phyloP scores from a whole-genome alignment of 805 yeast species.

The Yarrowia osloensis region DNA sequence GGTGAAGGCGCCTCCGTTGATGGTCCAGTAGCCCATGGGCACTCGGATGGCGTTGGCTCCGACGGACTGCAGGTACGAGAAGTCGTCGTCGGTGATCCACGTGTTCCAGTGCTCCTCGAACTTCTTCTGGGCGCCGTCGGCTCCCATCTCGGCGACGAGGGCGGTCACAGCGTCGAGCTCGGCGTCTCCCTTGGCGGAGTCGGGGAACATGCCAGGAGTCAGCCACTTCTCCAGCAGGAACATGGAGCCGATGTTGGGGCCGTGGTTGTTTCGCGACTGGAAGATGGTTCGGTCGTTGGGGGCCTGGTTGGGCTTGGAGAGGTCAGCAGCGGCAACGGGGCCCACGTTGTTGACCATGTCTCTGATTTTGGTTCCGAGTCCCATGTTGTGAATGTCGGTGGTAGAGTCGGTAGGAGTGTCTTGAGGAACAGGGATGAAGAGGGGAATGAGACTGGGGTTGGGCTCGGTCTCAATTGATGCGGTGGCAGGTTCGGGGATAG shows the following conservation, averaged over 20 bases:
- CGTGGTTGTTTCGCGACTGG: constrained; percentile 56
- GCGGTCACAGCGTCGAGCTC: constrained; percentile 74
- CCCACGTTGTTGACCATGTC: constrained; percentile 24
- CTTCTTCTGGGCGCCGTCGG: constrained; percentile 53
- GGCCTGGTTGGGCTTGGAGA: constrained; percentile 36
- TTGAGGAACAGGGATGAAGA: background rate
- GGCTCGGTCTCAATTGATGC: constrained; percentile 27
- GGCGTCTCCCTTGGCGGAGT: constrained; percentile 52
- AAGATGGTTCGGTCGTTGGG: constrained; percentile 43
- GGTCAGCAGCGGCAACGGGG: constrained; percentile 29
- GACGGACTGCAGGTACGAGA: constrained; percentile 67
- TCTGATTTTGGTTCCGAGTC: constrained; percentile 11
- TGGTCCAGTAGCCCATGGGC: constrained; percentile 91
- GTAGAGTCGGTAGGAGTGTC: background rate
- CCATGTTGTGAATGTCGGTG: constrained; percentile 1
- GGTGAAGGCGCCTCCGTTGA: constrained; percentile 62
- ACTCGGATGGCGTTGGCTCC: constrained; percentile 81
- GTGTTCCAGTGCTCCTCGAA: constrained; percentile 64
- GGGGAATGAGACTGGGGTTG: constrained; percentile 15
- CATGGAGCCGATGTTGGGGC: constrained; percentile 82
- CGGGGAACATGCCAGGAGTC: constrained; percentile 51
- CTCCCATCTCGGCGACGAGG: constrained; percentile 52
- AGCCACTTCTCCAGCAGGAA: constrained; percentile 79
- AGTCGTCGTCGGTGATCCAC: constrained; percentile 68
- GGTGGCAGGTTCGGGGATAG: constrained; percentile 3